A percentile compares a stretch with the other conserved stretches of the same genome.
Evolutionary conservation across 768 basidiomycete species (phyloP).

Genomic region (Russula sp.): DNA sequence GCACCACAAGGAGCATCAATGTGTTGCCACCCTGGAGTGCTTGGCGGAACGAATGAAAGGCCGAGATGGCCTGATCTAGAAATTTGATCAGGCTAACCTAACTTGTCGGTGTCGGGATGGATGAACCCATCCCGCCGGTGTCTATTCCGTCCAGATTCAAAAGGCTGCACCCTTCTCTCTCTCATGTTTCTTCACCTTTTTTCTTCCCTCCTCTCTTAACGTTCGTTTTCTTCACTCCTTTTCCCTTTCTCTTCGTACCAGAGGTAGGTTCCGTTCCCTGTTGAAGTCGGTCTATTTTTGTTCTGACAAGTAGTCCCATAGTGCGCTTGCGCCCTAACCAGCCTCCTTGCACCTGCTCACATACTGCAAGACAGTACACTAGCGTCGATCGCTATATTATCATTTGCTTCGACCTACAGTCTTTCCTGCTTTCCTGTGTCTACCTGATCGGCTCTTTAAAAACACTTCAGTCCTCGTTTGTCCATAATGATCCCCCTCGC

Average conservation of each 20-base stretch:
- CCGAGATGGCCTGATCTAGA: background rate
- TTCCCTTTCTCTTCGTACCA: conserved; percentile 28
- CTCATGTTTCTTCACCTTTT: conserved; percentile 35
- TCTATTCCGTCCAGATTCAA: background rate
- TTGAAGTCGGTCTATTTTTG: background rate
- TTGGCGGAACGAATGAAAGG: background rate
- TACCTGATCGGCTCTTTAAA: conserved; percentile 32
- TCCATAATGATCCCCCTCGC: conserved; percentile 58
- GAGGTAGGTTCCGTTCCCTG: conserved; percentile 36
- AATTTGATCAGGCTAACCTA: conserved; percentile 1
- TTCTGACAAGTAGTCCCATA: conserved; percentile 18
- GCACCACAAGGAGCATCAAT: background rate
- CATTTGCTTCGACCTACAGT: conserved; percentile 37
- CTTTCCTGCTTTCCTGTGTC: conserved; percentile 29
- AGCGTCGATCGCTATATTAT: conserved; percentile 67
- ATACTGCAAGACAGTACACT: conserved; percentile 62
- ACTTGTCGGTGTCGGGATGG: background rate
- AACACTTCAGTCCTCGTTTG: conserved; percentile 36
- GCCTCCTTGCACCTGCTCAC: conserved; percentile 37
- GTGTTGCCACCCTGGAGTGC: background rate
- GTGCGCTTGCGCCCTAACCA: conserved; percentile 42
- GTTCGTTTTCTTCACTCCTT: conserved; percentile 27
- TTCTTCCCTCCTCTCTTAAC: conserved; percentile 37
- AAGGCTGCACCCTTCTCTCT: conserved; percentile 23
- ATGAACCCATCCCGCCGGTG: background rate